Evolutionary conservation across 176 grass and related monocot genomes (phyloP).

Genomic region (Typha latifolia): DNA sequence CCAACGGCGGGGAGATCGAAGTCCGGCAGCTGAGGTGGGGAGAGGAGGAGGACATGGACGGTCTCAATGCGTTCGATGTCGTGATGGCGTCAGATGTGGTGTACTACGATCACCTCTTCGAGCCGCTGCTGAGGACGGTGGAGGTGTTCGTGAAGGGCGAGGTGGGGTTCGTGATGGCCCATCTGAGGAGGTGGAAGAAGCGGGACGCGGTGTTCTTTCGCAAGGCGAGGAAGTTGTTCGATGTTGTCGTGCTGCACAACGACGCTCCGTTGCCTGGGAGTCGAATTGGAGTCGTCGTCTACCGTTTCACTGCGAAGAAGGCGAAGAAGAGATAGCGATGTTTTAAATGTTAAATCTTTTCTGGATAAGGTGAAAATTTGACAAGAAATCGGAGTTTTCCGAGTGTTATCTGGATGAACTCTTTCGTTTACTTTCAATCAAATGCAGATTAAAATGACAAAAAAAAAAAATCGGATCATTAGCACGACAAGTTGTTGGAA

Average conservation of each 20-base stretch:
- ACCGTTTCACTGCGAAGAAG: conserved; percentile 58
- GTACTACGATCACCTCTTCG: conserved; percentile 72
- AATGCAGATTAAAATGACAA: neutral
- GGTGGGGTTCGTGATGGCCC: conserved; percentile 68
- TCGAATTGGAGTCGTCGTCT: conserved; percentile 52
- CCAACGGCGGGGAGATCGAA: conserved; percentile 36
- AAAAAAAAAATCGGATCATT: neutral
- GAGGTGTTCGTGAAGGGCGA: conserved; percentile 62
- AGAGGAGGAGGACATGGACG: conserved; percentile 14
- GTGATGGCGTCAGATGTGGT: conserved; percentile 76
- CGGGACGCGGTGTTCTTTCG: conserved; percentile 74
- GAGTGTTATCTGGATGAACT: too few species aligned
- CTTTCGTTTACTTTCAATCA: neutral
- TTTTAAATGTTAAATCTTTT: too few species aligned
- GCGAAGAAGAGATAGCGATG: neutral
- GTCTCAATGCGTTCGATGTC: conserved; percentile 40
- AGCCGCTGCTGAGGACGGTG: conserved; percentile 69
- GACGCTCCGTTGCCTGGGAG: conserved; percentile 55
- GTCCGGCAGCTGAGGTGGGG: conserved; percentile 56
- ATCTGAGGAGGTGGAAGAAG: conserved; percentile 93
- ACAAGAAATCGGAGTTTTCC: too few species aligned
- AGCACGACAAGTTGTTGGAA: neutral
- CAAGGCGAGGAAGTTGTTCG: conserved; percentile 68
- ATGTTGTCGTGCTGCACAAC: conserved; percentile 52
- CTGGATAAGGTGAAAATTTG: too few species aligned